Conservation (phyloP, 106 monocot genomes). For the Iris macrosiphon region DNA sequence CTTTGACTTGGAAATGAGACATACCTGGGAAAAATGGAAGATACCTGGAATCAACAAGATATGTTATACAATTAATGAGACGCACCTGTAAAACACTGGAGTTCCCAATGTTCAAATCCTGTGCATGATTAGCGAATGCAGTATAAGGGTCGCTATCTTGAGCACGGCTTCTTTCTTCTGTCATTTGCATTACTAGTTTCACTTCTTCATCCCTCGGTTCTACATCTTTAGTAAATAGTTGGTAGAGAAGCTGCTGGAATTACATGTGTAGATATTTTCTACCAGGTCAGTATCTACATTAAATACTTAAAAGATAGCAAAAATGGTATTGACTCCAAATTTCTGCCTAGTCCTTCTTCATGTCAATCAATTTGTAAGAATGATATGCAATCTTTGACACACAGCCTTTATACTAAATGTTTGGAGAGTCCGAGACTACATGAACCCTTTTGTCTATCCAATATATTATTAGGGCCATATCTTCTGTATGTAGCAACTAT, state of each 20-base stretch:
- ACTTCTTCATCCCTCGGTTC: conserved; percentile 84
- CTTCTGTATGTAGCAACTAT: no score
- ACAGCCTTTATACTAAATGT: no score
- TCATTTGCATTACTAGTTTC: conserved; percentile 96
- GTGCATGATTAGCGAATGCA: conserved; percentile 76
- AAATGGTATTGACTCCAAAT: no score
- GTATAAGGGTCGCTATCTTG: conserved; percentile 96
- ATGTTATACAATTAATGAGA: background rate
- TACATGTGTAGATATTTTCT: no score
- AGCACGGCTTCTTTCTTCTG: conserved; percentile 81
- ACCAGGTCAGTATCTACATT: no score
- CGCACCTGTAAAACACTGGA: conserved; percentile 79
- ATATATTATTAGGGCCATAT: no score
- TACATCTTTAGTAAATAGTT: conserved; percentile 77
- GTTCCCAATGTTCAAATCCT: conserved; percentile 84
- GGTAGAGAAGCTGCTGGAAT: conserved; percentile 87
- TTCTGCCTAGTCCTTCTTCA: no score
- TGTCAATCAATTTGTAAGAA: no score
- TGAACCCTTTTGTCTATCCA: background rate
- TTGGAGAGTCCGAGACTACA: no score
- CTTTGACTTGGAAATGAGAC: no score
- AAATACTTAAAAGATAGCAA: no score
- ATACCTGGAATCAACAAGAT: background rate
- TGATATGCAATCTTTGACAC: no score
- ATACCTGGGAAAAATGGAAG: background rate